Conservation (phyloP, 495 filamentous ascomycete species). For the Pseudotulostoma volvatum region DNA sequence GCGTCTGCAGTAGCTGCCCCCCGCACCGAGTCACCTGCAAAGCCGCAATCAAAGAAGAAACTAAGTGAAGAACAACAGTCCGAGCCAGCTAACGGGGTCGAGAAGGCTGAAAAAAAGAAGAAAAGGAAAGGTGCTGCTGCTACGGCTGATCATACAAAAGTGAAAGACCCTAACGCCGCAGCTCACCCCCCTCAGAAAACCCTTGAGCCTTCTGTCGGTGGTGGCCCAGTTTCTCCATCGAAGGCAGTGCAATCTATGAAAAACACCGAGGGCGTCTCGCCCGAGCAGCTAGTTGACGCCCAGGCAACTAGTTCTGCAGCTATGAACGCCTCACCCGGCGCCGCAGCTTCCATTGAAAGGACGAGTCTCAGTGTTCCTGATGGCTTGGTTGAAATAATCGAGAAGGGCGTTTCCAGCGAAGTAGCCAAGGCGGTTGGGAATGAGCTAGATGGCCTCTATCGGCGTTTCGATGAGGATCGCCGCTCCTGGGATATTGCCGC, state of each 20-base stretch:
- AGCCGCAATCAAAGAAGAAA: conserved; percentile 27
- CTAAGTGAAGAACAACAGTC: conserved; percentile 21
- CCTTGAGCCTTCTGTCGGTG: not conserved
- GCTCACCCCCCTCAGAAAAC: conserved; percentile 2
- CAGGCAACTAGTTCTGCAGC: not conserved
- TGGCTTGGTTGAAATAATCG: conserved; percentile 16
- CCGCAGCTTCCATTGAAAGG: not conserved
- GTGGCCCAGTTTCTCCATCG: not conserved
- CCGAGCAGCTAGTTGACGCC: not conserved
- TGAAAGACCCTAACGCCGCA: conserved; percentile 13
- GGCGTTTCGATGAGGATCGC: conserved; percentile 47
- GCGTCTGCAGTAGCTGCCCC: conserved; percentile 17
- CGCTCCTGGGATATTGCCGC: conserved; percentile 46
- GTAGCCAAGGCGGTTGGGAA: conserved; percentile 38
- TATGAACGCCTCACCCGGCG: not conserved
- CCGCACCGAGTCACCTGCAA: conserved; percentile 26
- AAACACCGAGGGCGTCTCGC: conserved; percentile 1
- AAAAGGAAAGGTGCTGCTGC: conserved; percentile 32
- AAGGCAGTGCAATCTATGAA: not conserved
- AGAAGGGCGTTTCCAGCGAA: conserved; percentile 36
- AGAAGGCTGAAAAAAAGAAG: conserved; percentile 42
- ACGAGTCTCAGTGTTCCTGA: not conserved
- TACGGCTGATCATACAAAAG: conserved; percentile 19
- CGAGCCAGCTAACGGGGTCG: conserved; percentile 22
- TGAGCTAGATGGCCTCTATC: conserved; percentile 43